Conservation (phyloP, 73 alveolate genomes). For the Urostyla sp. region DNA sequence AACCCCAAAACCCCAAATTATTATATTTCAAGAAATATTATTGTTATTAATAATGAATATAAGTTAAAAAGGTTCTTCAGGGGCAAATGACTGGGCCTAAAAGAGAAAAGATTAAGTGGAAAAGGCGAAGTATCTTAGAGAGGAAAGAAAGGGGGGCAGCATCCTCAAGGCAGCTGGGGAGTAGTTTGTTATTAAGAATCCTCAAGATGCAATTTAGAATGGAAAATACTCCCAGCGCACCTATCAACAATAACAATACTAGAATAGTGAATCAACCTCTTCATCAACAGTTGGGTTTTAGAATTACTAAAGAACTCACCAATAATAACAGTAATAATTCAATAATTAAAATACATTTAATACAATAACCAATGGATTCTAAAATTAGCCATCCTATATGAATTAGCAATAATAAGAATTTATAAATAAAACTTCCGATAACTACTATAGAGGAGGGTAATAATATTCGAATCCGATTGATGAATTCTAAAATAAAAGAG, state of each 20-base stretch:
- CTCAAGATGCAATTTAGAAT: neutral
- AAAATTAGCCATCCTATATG: neutral
- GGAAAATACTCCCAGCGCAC: no score
- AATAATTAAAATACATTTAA: neutral
- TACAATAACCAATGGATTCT: slow-evolving; percentile 17
- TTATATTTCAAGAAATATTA: no score
- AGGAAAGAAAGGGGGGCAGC: slow-evolving; percentile 26
- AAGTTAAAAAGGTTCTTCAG: slow-evolving; percentile 2
- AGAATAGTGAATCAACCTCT: no score
- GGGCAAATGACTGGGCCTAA: slow-evolving; percentile 35
- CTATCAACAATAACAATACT: no score
- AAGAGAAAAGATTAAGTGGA: slow-evolving; percentile 32
- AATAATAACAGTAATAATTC: neutral
- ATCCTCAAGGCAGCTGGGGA: slow-evolving; percentile 5
- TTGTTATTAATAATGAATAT: slow-evolving; percentile 24
- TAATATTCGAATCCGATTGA: neutral
- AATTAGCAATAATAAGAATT: no score
- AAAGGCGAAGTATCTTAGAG: slow-evolving; percentile 9
- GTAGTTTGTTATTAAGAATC: slow-evolving; percentile 2
- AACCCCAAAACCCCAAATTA: no score
- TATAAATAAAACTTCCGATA: no score
- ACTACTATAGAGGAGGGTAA: no score
- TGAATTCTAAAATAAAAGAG: neutral
- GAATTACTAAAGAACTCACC: slow-evolving; percentile 15
- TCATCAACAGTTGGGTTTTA: slow-evolving; percentile 29